A percentile compares a stretch with the other conserved stretches of the same genome.
Evolutionary conservation across 2,329 filamentous ascomycete genomes (phyloP).

Genomic region (Colletotrichum sp.): DNA sequence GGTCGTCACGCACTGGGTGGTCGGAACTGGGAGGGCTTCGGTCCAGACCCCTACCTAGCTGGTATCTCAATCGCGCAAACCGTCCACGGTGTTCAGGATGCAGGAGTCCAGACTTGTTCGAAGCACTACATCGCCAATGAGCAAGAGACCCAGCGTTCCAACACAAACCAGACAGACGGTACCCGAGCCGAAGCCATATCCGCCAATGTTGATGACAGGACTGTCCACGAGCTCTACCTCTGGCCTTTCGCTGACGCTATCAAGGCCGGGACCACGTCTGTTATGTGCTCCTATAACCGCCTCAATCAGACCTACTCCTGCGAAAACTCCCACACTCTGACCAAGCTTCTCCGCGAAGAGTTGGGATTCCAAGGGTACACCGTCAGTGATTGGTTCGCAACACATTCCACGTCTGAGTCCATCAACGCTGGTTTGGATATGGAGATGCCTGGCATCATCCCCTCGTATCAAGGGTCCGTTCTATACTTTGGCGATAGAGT

Average conservation of each 20-base stretch:
- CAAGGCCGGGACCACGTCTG: conserved; percentile 26
- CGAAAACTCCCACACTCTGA: conserved; percentile 48
- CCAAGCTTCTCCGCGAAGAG: conserved; percentile 53
- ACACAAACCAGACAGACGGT: conserved; percentile 57
- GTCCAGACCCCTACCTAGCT: conserved; percentile 71
- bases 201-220: conserved; percentile 28
- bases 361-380: conserved; percentile 55
- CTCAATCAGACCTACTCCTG: conserved; percentile 54
- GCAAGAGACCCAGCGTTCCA: conserved; percentile 47
- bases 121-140: conserved; percentile 46
- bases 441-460: conserved; percentile 44
- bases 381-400: conserved; percentile 47
- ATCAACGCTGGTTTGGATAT: conserved; percentile 45
- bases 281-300: conserved; percentile 35
- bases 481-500: conserved; percentile 61
- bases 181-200: conserved; percentile 41
- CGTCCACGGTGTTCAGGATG: conserved; percentile 72
- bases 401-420: conserved; percentile 43
- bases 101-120: conserved; percentile 69
- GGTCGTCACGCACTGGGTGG: conserved; percentile 69
- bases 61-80: conserved; percentile 69
- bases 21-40: conserved; percentile 63
- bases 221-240: conserved; percentile 33
- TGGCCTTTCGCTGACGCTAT: conserved; percentile 34
- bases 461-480: conserved; percentile 35